Evolutionary conservation across 495 filamentous ascomycete species (phyloP), one percentile per base, ranked within the genome.

Genomic region (Pyrenula massariospora): DNA sequence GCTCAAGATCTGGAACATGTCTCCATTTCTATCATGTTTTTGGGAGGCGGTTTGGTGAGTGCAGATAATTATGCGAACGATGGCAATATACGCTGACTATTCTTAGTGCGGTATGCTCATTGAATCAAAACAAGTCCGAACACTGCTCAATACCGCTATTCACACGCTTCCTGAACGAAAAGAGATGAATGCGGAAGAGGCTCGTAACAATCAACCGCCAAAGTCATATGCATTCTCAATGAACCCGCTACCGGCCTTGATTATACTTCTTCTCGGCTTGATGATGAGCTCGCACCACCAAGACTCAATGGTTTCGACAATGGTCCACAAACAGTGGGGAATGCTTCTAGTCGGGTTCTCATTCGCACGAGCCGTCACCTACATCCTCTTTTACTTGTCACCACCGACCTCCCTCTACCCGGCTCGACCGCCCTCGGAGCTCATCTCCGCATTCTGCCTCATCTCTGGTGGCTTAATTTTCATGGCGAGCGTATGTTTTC

Each of bases 281-380:
- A 91, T 95, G 89, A 98, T 98, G 91, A 84, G 85, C 61, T 86
- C 85, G 15, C 93, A 98, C 68, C 88, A 91, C 58, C 93, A 98
- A 66, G 64, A 72, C 10, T 89, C 83, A 54, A 87, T 88, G 84
- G 73, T 90, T 20, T 92, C 89, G 15, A 88, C 85, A 58, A 95
- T 91, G 88, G 79, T 98, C 50, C 93, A 98, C 73, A 85, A 86
- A 69, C 88, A 95, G 66, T 97, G 92, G 93, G 93, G 92, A 50
- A 84, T 82, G 60, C 79, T 97, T 61, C 77, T 98, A 57, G 81
- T 88, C 54, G 91, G 84, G 10, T 90, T 87, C 57, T 84, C 90
- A 1, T 70, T 93, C 54, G 84, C 90, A 22, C 80, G 93, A 31
- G 83, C 76, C 5, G 71, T 87, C 59, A 95, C 89, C 21, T 97